A percentile compares a stretch with the other conserved stretches of the same genome.
These are phyloP conservation scores for Fusarium veterinarium DNA, from an alignment of 2,329 filamentous ascomycete species.

Conservation along the genomic window DNA sequence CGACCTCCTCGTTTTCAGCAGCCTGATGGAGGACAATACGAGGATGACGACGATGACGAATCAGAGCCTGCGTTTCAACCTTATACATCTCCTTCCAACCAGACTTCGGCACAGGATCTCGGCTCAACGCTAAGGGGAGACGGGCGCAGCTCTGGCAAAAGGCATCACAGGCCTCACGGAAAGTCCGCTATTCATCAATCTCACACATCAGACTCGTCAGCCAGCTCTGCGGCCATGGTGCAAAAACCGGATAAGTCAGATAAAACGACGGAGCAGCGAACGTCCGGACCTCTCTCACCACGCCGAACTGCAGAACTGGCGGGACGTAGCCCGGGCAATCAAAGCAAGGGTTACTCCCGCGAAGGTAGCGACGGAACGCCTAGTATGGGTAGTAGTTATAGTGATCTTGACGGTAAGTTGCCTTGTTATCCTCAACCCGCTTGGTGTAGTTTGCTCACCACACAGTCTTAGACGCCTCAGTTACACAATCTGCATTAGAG, in stretches of 20 bases:
- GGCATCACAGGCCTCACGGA: conserved; percentile 45
- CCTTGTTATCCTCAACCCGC: not conserved
- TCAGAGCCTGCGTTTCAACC: conserved; percentile 67
- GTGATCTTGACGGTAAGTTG: conserved; percentile 78
- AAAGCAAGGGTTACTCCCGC: conserved; percentile 62
- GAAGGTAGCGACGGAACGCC: conserved; percentile 79
- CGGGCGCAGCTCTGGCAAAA: conserved; percentile 48
- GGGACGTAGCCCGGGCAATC: conserved; percentile 63
- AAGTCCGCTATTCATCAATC: conserved; percentile 58
- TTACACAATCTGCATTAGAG: conserved; percentile 83
- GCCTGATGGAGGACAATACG: conserved; percentile 52
- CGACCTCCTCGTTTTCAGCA: conserved; percentile 65
- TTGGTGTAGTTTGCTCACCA: conserved; percentile 7
- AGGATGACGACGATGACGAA: conserved; percentile 67
- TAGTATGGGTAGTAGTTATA: conserved; percentile 88
- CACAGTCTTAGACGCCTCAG: conserved; percentile 71
- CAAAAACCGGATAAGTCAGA: conserved; percentile 44
- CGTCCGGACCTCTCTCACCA: conserved; percentile 65
- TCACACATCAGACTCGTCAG: conserved; percentile 73
- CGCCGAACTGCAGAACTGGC: conserved; percentile 69
- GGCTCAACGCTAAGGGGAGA: conserved; percentile 65
- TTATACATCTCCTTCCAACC: conserved; percentile 53
- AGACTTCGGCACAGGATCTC: conserved; percentile 57
- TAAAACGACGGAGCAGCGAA: conserved; percentile 49
- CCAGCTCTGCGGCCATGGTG: conserved; percentile 61